phyloP scores from a whole-genome alignment of 1,284 basidiomycete species.

The Entoloma clypeatum region DNA sequence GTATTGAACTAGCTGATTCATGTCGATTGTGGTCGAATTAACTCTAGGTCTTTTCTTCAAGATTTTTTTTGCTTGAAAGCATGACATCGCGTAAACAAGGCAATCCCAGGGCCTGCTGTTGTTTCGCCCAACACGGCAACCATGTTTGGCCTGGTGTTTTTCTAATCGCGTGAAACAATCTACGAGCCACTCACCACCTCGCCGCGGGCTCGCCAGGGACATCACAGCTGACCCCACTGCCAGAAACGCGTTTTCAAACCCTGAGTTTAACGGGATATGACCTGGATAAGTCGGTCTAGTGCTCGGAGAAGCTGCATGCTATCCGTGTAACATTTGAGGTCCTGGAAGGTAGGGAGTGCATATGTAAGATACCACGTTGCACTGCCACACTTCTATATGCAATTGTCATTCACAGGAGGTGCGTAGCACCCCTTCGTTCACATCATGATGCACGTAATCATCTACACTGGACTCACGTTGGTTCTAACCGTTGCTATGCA shows the following conservation, averaged over 20 bases:
- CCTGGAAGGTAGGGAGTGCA: not conserved
- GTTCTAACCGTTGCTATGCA: too few species aligned
- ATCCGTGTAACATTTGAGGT: too few species aligned
- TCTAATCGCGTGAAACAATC: constrained; percentile 3
- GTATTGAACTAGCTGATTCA: constrained; percentile 62
- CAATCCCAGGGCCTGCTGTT: constrained; percentile 80
- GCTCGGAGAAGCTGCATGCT: too few species aligned
- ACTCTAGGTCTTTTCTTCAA: constrained; percentile 83
- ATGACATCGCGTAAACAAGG: constrained; percentile 77
- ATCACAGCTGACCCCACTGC: constrained; percentile 85
- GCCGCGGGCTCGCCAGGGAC: constrained; percentile 77
- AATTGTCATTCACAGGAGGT: too few species aligned
- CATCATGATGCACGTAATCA: too few species aligned
- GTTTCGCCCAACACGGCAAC: constrained; percentile 91
- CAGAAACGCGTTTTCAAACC: constrained; percentile 81
- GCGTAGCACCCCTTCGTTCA: too few species aligned
- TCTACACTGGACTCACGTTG: too few species aligned
- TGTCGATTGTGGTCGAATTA: constrained; percentile 74
- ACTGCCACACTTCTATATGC: too few species aligned
- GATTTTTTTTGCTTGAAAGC: constrained; percentile 73
- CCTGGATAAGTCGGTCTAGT: constrained; percentile 60
- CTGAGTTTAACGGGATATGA: constrained; percentile 79
- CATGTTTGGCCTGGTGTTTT: constrained; percentile 62
- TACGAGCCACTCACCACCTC: constrained; percentile 67
- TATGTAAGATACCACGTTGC: too few species aligned